Percentiles rank a stretch among this genome's conserved stretches.
These are phyloP conservation scores for Esteya vermicola DNA, from an alignment of 2,329 filamentous ascomycete species.

Conservation along the genomic window DNA sequence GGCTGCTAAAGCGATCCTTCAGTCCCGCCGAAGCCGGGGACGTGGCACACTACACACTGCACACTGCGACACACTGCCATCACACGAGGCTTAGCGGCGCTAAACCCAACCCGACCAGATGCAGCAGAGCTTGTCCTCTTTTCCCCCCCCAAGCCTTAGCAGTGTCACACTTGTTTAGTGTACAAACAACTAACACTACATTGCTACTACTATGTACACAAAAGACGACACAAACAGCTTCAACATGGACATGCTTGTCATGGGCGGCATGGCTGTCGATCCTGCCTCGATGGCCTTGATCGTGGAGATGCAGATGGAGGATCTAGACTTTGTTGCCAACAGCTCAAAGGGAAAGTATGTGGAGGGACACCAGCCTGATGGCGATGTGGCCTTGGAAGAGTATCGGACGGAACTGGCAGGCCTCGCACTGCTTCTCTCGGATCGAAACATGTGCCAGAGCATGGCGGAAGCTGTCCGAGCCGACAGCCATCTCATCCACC, in stretches of 20 bases:
- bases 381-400: conserved; percentile 4
- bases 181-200: no score
- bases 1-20: no score
- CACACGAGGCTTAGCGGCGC: no score
- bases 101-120: no score
- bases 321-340: conserved; percentile 6
- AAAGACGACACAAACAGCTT: no score
- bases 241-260: neutral
- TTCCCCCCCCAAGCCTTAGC: no score
- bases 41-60: no score
- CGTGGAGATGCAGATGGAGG: conserved; percentile 10
- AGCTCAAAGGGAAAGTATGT: conserved; percentile 11
- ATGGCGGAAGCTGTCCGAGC: conserved; percentile 9
- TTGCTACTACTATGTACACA: no score
- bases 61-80: no score
- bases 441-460: conserved; percentile 10
- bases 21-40: no score
- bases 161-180: no score
- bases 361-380: conserved; percentile 6
- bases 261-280: neutral
- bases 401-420: conserved; percentile 8
- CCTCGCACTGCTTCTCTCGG: neutral
- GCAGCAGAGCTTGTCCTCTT: no score
- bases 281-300: neutral
- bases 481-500: conserved; percentile 7